A percentile compares a stretch with the other conserved stretches of the same genome.
phyloP scores from a whole-genome alignment of 495 filamentous ascomycete species.

The Physcia stellaris region DNA sequence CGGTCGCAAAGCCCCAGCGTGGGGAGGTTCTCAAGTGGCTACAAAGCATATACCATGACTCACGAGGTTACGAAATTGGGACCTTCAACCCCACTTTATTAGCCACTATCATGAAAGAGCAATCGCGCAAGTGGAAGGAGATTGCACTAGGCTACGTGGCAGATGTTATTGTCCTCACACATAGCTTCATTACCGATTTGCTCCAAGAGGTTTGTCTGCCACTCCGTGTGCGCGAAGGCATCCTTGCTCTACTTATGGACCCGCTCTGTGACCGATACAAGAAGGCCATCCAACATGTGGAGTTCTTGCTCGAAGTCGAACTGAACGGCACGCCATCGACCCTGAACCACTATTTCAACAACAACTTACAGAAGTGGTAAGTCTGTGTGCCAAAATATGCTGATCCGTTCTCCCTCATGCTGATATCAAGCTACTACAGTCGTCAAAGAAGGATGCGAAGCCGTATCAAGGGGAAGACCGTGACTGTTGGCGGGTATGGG shows the following conservation, averaged over 20 bases:
- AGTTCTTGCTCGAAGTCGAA: slow-evolving; percentile 27
- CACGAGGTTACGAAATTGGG: slow-evolving; percentile 26
- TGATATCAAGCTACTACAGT: not conserved
- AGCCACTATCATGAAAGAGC: slow-evolving; percentile 22
- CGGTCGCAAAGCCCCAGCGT: slow-evolving; percentile 1
- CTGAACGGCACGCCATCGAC: slow-evolving; percentile 23
- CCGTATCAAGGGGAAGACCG: slow-evolving; percentile 1
- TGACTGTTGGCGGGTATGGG: slow-evolving; percentile 8
- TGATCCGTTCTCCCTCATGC: slow-evolving; percentile 7
- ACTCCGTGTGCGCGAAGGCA: slow-evolving; percentile 19
- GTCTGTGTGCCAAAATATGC: too few species aligned
- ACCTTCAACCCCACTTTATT: slow-evolving; percentile 24
- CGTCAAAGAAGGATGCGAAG: slow-evolving; percentile 6
- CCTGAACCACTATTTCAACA: slow-evolving; percentile 22
- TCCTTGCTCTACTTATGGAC: slow-evolving; percentile 30
- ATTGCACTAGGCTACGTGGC: slow-evolving; percentile 18
- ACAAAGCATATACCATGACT: slow-evolving; percentile 16
- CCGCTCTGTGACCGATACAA: slow-evolving; percentile 26
- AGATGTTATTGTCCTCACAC: slow-evolving; percentile 3
- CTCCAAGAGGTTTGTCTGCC: slow-evolving; percentile 26
- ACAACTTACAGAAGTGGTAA: slow-evolving; percentile 27
- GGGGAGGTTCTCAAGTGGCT: slow-evolving; percentile 22
- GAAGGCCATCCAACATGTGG: slow-evolving; percentile 24
- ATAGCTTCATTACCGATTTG: slow-evolving; percentile 22
- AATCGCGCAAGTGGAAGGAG: slow-evolving; percentile 21